Base-by-base conservation (phyloP, 2,329 filamentous ascomycete genomes). In the Fusarium sp. region DNA sequence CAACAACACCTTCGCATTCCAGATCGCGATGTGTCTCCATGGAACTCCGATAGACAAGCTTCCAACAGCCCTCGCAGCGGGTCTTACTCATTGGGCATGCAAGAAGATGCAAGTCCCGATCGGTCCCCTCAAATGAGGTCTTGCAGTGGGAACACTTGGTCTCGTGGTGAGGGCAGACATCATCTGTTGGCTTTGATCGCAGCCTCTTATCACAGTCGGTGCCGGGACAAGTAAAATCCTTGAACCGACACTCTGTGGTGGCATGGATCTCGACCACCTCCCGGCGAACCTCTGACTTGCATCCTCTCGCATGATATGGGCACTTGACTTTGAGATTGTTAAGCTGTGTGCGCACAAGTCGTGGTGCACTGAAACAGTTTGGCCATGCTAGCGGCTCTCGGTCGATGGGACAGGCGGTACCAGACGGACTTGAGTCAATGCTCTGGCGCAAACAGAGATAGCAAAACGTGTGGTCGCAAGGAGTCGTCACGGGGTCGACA, bases 391-490 rank as follows among this genome's bases (percentile, higher is more conserved):
- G 60, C 12, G 83, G 81, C 15, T 84, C 84, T n/a, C 90, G 86
- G 79, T 92, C 90, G 65, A 92, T 87, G 3, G 90, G 90, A 68
- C 90, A 92, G 37, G 84, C 81, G 2, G 81, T 81, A 6, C 83
- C 82, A 2, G 83, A 82, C 8, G 83, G 83, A 50, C 83, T 84
- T 3, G 82, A 83, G 12, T 82, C 78, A 56, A 84, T 83, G 74
- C 83, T 83, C 35, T 83, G 79, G 32, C 83, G 82, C 60, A 92
- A 83, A 77, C 91, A 93, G 6, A 84, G 84, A 61, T 87, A 86
- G 76, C 91, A 93, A 78, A 93, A 93, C 14, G 90, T 90, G 79
- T 93, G 91, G 67, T 91, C 89, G 81, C 91, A 93, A 9, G 84
- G 83, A 1, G 90, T 92, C 47, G 90, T 90, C 57, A 90, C 85